Percentiles rank a stretch among this genome's conserved stretches.
Conservation (phyloP, 805 yeast species). For the Tetrapisispora namnaoensis region DNA sequence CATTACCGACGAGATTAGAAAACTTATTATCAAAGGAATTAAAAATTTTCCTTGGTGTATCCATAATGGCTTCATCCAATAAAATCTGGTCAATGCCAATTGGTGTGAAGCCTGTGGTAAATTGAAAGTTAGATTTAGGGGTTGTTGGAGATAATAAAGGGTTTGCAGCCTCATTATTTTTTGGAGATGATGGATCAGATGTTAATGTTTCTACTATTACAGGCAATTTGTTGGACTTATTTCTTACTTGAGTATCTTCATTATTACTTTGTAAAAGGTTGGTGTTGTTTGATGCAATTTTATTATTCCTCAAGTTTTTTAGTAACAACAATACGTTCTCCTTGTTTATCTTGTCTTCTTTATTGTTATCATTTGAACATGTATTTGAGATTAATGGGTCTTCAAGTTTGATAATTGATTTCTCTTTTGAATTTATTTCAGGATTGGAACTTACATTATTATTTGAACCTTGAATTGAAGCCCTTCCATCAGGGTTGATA, state of each 20-base stretch:
- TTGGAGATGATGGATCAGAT: not conserved
- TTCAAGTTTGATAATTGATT: not conserved
- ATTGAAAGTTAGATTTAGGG: conserved; percentile 17
- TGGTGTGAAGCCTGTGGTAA: conserved; percentile 22
- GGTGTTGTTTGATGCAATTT: conserved; percentile 3
- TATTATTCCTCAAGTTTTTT: conserved; percentile 22
- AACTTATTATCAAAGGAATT: not conserved
- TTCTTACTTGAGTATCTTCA: not conserved
- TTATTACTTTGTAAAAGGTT: not conserved
- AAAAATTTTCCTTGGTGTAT: conserved; percentile 2
- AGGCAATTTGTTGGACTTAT: not conserved
- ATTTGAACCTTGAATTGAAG: conserved; percentile 18
- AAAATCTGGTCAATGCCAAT: conserved; percentile 19
- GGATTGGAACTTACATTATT: not conserved
- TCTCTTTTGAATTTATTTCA: not conserved
- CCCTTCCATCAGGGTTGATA: conserved; percentile 28
- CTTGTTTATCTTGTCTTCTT: conserved; percentile 13
- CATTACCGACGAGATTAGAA: not conserved
- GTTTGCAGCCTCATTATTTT: not conserved
- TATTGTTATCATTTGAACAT: not conserved
- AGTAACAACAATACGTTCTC: conserved; percentile 20
- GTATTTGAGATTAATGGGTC: not conserved
- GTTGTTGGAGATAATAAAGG: conserved; percentile 15
- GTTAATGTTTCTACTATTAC: not conserved
- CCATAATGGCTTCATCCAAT: conserved; percentile 8